Percentiles rank a stretch among this genome's conserved stretches.
phyloP scores from a whole-genome alignment of 2,329 filamentous ascomycete genomes.

The Thielaviopsis ethacetica region DNA sequence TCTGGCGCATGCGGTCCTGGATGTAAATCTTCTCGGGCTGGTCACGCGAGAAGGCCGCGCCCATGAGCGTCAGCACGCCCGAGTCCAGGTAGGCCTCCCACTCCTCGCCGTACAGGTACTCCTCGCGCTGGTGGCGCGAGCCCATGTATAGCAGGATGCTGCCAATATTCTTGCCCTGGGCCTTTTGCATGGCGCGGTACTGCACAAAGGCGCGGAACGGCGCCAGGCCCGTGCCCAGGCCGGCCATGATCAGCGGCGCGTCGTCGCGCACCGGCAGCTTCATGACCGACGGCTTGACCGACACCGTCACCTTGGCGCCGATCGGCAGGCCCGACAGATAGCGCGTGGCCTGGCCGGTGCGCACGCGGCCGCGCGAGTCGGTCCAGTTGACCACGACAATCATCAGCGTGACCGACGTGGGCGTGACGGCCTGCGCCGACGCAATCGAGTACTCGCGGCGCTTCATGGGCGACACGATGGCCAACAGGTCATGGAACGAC shows the following conservation, averaged over 20 bases:
- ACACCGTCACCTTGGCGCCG: conserved; percentile 71
- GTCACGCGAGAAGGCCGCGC: conserved; percentile 87
- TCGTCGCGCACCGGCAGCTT: conserved; percentile 82
- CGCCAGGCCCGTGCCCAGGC: conserved; percentile 90
- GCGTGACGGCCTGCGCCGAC: conserved; percentile 86
- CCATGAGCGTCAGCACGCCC: conserved; percentile 85
- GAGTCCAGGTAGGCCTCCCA: conserved; percentile 97
- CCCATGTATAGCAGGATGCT: conserved; percentile 91
- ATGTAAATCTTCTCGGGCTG: conserved; percentile 99
- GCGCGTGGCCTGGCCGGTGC: conserved; percentile 82
- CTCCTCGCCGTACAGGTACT: conserved; percentile 97
- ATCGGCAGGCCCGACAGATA: conserved; percentile 66
- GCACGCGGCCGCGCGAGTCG: conserved; percentile 70
- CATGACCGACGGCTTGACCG: conserved; percentile 97
- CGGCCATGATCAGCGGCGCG: conserved; percentile 95
- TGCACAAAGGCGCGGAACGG: conserved; percentile 99
- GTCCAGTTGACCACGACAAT: conserved; percentile 97
- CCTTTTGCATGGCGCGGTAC: conserved; percentile 94
- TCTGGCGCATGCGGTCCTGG: conserved; percentile 92
- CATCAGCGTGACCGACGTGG: conserved; percentile 79
- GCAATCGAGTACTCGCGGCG: conserved; percentile 98
- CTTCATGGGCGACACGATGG: conserved; percentile 83
- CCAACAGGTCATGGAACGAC: conserved; percentile 71
- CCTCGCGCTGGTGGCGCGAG: conserved; percentile 90
- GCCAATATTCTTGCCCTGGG: conserved; percentile 90